Conservation (phyloP, 2,329 filamentous ascomycete genomes). For the Calcarisporium arbuscula region DNA sequence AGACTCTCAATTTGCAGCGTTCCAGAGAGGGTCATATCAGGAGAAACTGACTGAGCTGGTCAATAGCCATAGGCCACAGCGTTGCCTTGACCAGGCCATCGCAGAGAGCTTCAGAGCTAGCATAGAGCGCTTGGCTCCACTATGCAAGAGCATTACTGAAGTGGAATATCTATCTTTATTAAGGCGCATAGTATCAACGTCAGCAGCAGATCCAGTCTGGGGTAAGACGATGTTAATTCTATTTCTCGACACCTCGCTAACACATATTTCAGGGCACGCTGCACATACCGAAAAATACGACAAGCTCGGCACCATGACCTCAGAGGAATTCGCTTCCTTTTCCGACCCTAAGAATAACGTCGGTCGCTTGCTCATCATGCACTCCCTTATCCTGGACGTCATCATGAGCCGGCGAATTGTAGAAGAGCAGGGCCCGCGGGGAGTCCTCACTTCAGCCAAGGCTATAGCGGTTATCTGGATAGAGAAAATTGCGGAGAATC, state of each 20-base stretch:
- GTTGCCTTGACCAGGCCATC: slow-evolving; percentile 12
- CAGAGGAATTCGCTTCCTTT: slow-evolving; percentile 25
- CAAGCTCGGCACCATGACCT: slow-evolving; percentile 18
- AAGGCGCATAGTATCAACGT: slow-evolving; percentile 20
- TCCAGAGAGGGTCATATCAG: slow-evolving; percentile 21
- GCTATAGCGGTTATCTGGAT: slow-evolving; percentile 31
- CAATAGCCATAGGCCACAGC: slow-evolving; percentile 4
- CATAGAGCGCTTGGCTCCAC: slow-evolving; percentile 18
- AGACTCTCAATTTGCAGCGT: slow-evolving; percentile 21
- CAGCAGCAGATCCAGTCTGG: slow-evolving; percentile 18
- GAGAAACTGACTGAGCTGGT: slow-evolving; percentile 18
- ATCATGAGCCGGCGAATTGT: slow-evolving; percentile 21
- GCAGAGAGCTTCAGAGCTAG: slow-evolving; percentile 22
- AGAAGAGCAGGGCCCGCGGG: too few relatives aligned
- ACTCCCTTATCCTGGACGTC: slow-evolving; percentile 27
- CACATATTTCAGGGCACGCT: slow-evolving; percentile 21
- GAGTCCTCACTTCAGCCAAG: too few relatives aligned
- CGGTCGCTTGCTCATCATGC: slow-evolving; percentile 29
- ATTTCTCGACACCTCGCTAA: too few relatives aligned
- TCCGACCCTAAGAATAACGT: slow-evolving; percentile 21
- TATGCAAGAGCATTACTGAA: slow-evolving; percentile 25
- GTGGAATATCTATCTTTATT: slow-evolving; percentile 22
- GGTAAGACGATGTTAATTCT: too few relatives aligned
- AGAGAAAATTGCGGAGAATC: slow-evolving; percentile 23
- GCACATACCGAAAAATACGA: slow-evolving; percentile 22